Base-by-base conservation (phyloP, 768 basidiomycete genomes). In the Lentinula detonsa region DNA sequence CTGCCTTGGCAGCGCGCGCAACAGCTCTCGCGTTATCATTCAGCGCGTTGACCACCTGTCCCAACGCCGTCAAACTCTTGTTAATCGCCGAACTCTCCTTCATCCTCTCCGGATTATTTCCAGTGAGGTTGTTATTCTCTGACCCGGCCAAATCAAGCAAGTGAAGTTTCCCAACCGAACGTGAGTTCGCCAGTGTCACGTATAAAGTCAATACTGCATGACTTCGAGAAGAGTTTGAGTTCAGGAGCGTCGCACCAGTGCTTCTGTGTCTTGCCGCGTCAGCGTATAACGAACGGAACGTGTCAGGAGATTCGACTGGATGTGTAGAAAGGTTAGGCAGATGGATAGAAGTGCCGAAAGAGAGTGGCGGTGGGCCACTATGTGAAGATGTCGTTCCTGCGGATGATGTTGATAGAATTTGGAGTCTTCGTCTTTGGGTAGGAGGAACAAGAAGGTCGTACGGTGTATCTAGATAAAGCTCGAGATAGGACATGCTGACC, bases 391-490 rank as follows among this genome's bases (percentile, higher is more conserved):
- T 40, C 0, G 57, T 59, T 11, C 57, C 57, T 35, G 33, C 40
- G 13, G 55, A 50, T 13, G 28, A 16, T 15, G 57, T 59, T 1
- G 43, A 81, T 35, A 81, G 77, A 15, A 84, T 81, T 15, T 80
- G 81, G 3, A 83, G 74, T 68, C 82, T 82, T 1, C 76, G 78
- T 9, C 81, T 80, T 79, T 81, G 28, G 3, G n/a, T n/a, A 10
- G 40, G 31, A n/a, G 57, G 77, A 1, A 90, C 90, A 4, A 95
- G 80, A n/a, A 96, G 80, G 69, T 95, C 93, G 67, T 90, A 95
- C 2, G 90, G 88, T 63, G 95, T 92, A 67, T 95, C 93, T 67
- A 91, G 91, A 74, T 94, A 92, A 55, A 95, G 92, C 70, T 95
- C 93, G 83, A 92, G 90, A 64, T 93, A 94, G 1, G 89, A 89